Conservation (phyloP, 2,329 filamentous ascomycete genomes). For the Trichoderma lentiforme region DNA sequence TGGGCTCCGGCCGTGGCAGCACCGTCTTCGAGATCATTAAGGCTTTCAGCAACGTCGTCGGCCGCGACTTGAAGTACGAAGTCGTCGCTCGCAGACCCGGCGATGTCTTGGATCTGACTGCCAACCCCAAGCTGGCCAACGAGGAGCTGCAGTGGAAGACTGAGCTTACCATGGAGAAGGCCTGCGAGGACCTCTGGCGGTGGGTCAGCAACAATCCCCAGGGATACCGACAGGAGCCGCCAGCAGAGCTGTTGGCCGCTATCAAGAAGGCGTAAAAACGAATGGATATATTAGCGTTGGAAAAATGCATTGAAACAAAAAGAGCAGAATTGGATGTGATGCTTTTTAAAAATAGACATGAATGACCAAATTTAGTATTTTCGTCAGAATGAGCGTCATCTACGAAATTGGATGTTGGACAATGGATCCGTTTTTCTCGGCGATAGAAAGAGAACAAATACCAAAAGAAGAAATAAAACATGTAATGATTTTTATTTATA, state of each 20-base stretch:
- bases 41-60: slow-evolving; percentile 84
- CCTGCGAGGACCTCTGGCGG: slow-evolving; percentile 90
- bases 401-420: slow-evolving; percentile 7
- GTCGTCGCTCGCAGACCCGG: slow-evolving; percentile 78
- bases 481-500: neutral
- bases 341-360: slow-evolving; percentile 10
- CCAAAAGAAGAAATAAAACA: neutral
- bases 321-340: slow-evolving; percentile 12
- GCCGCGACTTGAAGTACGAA: slow-evolving; percentile 81
- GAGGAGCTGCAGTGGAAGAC: slow-evolving; percentile 91
- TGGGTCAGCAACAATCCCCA: slow-evolving; percentile 97
- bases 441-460: slow-evolving; percentile 6
- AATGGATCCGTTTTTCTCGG: neutral
- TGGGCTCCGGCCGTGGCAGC: slow-evolving; percentile 90
- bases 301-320: neutral
- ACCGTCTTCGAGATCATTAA: slow-evolving; percentile 98
- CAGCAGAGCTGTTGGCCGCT: slow-evolving; percentile 70
- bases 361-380: neutral
- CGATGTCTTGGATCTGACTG: slow-evolving; percentile 91
- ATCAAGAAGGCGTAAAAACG: slow-evolving; percentile 43
- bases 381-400: neutral
- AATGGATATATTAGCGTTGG: neutral
- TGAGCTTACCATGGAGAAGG: slow-evolving; percentile 83
- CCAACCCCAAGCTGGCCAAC: slow-evolving; percentile 84
- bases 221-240: slow-evolving; percentile 90